Base-by-base conservation (phyloP, 2,329 filamentous ascomycete species). In the Diaporthe humulicola region DNA sequence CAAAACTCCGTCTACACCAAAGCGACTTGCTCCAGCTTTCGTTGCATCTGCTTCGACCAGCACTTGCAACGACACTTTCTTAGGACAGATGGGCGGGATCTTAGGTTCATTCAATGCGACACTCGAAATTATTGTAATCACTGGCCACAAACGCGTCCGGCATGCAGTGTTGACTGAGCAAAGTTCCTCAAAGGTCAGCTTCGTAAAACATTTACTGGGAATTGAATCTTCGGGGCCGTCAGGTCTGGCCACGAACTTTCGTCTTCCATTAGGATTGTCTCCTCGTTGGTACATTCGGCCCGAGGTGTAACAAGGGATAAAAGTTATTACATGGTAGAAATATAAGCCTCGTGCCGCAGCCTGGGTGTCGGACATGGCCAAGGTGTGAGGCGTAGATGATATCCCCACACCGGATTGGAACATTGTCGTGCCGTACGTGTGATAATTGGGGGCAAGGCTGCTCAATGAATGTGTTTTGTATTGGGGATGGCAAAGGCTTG, bases 31-130 rank as follows among this genome's bases (percentile, higher is more conserved):
- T 17, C 17, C 22, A 22, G 2, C 22, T 70, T 28, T n/a, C 6
- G 48, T 5, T 25, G 12, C 3, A 5, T 38, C 9, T 14, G 17
- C 8, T 4, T 61, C 17, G 2, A 22, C 22, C 8, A 50, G 8
- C 8, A n/a, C 22, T 4, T 22, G 10, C 4, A 2, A 33, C 19
- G 2, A 36, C 3, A 0, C 2, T 33, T 6, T 8, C 12, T 5
- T 22, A 33, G 33, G 2, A 12, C 7, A 10, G 3, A 33, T 57
- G 4, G 15, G 1, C 4, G 17, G 3, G 14, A 9, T 5, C n/a
- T 4, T 30, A 15, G 25, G 12, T 28, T 1, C 5, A 30, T 4
- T 7, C 6, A 9, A 30, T 12, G 14, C 8, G 52, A 56, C 9
- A 19, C 9, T n/a, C 17, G 3, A 2, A 22, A 36, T 36, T 4